Evolutionary conservation across 345 rosid genomes (phyloP), one percentile per base, ranked within the genome.

Genomic region (Euclidium syriacum): DNA sequence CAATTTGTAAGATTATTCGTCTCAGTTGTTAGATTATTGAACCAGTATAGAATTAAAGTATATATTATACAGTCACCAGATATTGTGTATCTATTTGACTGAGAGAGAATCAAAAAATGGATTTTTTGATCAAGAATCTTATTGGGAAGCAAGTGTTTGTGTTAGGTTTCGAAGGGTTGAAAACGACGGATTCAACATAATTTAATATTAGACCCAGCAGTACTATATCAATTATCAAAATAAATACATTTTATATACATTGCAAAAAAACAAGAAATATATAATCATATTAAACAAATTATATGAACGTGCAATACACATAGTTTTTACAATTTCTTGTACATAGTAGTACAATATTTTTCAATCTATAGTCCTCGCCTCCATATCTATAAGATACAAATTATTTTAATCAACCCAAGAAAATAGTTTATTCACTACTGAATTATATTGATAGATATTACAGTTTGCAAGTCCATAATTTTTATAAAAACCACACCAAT

Each of bases 241-340:
- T 16, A 27, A 22, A 7, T 48, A 40, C 48, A 35, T 26, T 36
- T 36, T 36, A 12, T 64, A 20, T 52, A 20, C 19, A 18, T 17
- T 52, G 33, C 30, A 44, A 44, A 54, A 55, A 19, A 29, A 19
- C 3, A 7, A 14, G 5, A 38, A 8, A 50, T 19, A 27, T 9
- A 51, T 2, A 26, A 50, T 27, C 58, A 27, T 38, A 16, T 16
- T 38, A 29, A n/a, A n/a, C 24, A 11, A 14, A 25, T 5, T 19
- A 22, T 4, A 63, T 64, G 60, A 52, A 64, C 69, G 69, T 64
- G 61, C 61, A 29, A 52, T 52, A 64, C 61, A 64, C 52, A 52
- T 52, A 52, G 68, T 29, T 23, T 14, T 36, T 47, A 47, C 32
- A 24, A 46, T 11, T 22, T 6, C n/a, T 25, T 7, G 52, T 18